Percentiles rank a stretch among this genome's conserved stretches.
These are phyloP conservation scores for Choiromyces venosus DNA, from an alignment of 495 filamentous ascomycete species.

Conservation along the genomic window DNA sequence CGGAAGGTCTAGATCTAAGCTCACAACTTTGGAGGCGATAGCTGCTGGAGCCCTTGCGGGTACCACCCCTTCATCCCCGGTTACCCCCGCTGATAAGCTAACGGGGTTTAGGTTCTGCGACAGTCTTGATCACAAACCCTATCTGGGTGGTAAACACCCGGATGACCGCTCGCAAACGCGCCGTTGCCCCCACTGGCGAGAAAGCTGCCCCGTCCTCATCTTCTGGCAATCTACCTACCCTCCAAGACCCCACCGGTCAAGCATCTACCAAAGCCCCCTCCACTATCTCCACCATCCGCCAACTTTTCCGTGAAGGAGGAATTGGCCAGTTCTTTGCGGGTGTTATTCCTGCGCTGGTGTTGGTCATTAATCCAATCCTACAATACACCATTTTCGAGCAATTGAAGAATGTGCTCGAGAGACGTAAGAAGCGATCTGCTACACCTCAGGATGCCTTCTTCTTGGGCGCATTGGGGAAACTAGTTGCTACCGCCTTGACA, in stretches of 20 bases:
- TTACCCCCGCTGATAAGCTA: background rate
- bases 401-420: conserved; percentile 72
- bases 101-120: conserved; percentile 57
- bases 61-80: background rate
- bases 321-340: conserved; percentile 80
- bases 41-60: conserved; percentile 88
- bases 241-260: conserved; percentile 36
- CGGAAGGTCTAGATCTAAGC: conserved; percentile 71
- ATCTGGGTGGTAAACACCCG: conserved; percentile 99
- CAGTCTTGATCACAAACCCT: conserved; percentile 91
- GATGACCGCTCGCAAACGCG: conserved; percentile 80
- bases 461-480: conserved; percentile 86
- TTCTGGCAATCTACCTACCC: conserved; percentile 22
- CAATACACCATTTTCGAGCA: conserved; percentile 99
- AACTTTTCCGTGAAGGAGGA: conserved; percentile 73
- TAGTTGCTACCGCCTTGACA: conserved; percentile 85
- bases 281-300: conserved; percentile 71
- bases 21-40: conserved; percentile 87
- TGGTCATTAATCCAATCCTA: conserved; percentile 96
- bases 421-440: conserved; percentile 55
- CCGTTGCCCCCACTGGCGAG: conserved; percentile 42
- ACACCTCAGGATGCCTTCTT: conserved; percentile 84
- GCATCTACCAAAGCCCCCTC: conserved; percentile 52
- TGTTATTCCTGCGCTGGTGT: conserved; percentile 81
- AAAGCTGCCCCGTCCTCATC: conserved; percentile 16